phyloP scores from a whole-genome alignment of 331 rosid species.

The Acacia concinna region DNA sequence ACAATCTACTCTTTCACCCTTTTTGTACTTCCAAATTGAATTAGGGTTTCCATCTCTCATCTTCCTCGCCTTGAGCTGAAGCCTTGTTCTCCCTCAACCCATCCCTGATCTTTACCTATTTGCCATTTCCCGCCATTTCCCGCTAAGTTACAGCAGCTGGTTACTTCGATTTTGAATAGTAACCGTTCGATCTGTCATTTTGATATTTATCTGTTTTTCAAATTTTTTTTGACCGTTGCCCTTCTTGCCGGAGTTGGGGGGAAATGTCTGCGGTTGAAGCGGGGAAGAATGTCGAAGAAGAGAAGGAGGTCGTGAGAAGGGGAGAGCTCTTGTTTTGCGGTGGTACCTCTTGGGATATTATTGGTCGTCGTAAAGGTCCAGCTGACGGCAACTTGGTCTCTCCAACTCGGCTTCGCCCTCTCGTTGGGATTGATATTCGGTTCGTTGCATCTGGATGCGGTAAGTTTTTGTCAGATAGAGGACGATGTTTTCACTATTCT shows the following conservation, averaged over 20 bases:
- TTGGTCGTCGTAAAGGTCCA: slow-evolving; percentile 77
- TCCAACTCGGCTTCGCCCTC: slow-evolving; percentile 92
- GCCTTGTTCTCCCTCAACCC: slow-evolving; percentile 30
- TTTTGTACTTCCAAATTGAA: slow-evolving; percentile 35
- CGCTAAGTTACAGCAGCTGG: slow-evolving; percentile 29
- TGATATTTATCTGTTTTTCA: not conserved
- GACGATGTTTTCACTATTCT: not conserved
- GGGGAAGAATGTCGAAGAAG: slow-evolving; percentile 62
- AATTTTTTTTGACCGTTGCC: slow-evolving; percentile 38
- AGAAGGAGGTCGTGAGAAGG: slow-evolving; percentile 42
- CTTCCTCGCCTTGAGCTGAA: slow-evolving; percentile 15
- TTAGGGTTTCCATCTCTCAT: slow-evolving; percentile 77
- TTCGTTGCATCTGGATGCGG: slow-evolving; percentile 84
- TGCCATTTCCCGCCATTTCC: slow-evolving; percentile 68
- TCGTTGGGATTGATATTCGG: slow-evolving; percentile 69
- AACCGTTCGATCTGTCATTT: slow-evolving; percentile 72
- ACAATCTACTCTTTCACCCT: slow-evolving; percentile 22
- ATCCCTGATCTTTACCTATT: slow-evolving; percentile 43
- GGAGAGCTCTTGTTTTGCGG: slow-evolving; percentile 98
- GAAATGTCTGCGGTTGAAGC: slow-evolving; percentile 76
- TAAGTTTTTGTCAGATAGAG: slow-evolving; percentile 28
- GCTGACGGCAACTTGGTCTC: slow-evolving; percentile 76
- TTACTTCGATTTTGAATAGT: slow-evolving; percentile 44
- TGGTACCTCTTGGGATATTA: slow-evolving; percentile 78
- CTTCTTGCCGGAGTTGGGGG: slow-evolving; percentile 48